These are phyloP conservation scores for Coleophoma cylindrospora DNA, from an alignment of 2,329 filamentous ascomycete genomes.

Conservation along the genomic window DNA sequence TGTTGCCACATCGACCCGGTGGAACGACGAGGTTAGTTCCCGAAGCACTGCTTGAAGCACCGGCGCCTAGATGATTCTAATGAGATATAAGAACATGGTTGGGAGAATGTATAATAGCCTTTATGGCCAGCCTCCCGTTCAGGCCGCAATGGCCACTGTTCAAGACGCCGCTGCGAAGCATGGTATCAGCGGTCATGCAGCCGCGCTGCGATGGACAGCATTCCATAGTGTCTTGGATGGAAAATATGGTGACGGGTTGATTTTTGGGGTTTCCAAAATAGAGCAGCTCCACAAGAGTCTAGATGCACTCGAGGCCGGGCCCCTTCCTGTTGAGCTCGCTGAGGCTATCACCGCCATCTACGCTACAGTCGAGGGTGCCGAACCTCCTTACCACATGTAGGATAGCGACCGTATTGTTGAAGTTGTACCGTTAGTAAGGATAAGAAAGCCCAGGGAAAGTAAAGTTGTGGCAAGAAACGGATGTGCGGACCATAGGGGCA, in stretches of 20 bases:
- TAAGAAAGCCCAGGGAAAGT: too few relatives aligned
- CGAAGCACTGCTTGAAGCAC: background rate
- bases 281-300: conserved; percentile 31
- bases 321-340: conserved; percentile 31
- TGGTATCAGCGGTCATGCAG: conserved; percentile 32
- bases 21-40: background rate
- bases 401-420: background rate
- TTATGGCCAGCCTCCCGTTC: conserved; percentile 25
- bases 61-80: background rate
- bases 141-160: conserved; percentile 21
- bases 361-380: background rate
- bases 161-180: conserved; percentile 24
- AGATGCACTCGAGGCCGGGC: conserved; percentile 31
- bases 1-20: background rate
- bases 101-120: conserved; percentile 20
- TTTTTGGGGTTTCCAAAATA: conserved; percentile 29
- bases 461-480: too few relatives aligned
- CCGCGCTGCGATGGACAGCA: conserved; percentile 35
- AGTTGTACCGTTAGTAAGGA: background rate
- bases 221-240: conserved; percentile 29
- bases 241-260: conserved; percentile 29
- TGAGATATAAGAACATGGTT: background rate
- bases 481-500: too few relatives aligned
- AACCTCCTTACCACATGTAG: background rate
- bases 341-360: conserved; percentile 11